phyloP scores from a whole-genome alignment of 2,329 filamentous ascomycete genomes.

The Penicillium sp. region DNA sequence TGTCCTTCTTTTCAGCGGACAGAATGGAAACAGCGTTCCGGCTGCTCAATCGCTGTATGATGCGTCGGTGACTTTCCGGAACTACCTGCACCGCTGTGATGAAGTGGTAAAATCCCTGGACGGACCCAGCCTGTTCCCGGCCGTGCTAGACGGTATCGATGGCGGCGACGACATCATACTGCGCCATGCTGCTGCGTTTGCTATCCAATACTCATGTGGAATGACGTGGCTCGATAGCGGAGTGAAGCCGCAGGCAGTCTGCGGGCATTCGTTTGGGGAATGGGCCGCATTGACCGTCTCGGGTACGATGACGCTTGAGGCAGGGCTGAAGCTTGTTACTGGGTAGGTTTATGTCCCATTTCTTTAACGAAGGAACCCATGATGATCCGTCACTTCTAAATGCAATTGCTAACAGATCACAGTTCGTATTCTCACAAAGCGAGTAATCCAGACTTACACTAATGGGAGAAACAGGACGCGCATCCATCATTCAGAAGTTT shows the following conservation, averaged over 20 bases:
- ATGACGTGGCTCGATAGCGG: not conserved
- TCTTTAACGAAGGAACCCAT: too few species aligned
- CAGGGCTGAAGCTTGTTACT: not conserved
- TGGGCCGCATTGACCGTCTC: not conserved
- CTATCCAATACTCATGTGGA: not conserved
- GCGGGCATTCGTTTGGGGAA: not conserved
- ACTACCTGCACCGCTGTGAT: not conserved
- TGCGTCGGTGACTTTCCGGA: not conserved
- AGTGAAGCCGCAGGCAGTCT: not conserved
- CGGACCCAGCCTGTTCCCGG: not conserved
- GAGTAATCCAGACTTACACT: too few species aligned
- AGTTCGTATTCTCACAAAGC: too few species aligned
- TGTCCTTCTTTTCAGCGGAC: not conserved
- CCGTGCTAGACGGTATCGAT: not conserved
- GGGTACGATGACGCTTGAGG: not conserved
- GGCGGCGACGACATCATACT: not conserved
- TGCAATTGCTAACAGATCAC: too few species aligned
- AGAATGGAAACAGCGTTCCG: not conserved
- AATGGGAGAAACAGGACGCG: too few species aligned
- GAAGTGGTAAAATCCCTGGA: not conserved
- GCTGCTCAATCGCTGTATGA: not conserved
- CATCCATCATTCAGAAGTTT: not conserved
- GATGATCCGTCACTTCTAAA: too few species aligned
- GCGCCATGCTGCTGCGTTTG: not conserved
- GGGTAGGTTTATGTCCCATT: too few species aligned